These are phyloP conservation scores for Quercus lobata DNA, from an alignment of 331 rosid species.

Conservation along the genomic window DNA sequence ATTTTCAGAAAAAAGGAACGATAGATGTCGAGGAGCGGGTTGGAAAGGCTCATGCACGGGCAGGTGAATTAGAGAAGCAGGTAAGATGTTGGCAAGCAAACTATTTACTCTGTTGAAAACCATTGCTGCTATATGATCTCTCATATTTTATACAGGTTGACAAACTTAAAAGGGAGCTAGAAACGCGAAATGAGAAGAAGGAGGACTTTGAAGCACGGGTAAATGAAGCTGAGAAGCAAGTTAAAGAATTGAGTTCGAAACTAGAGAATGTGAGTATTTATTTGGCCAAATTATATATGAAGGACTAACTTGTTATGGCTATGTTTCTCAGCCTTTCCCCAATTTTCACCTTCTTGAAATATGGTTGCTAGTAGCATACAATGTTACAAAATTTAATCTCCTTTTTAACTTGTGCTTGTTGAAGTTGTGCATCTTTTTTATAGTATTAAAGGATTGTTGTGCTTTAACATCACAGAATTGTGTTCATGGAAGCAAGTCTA, in stretches of 20 bases:
- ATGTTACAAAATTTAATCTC: not conserved
- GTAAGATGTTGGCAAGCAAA: conserved; percentile 32
- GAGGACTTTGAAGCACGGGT: conserved; percentile 55
- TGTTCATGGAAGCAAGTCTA: not conserved
- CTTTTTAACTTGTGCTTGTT: conserved; percentile 5
- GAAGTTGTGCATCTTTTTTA: conserved; percentile 1
- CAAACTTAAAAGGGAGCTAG: conserved; percentile 51
- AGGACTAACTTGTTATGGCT: not conserved
- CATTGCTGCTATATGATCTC: conserved; percentile 8
- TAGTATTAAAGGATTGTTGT: not conserved
- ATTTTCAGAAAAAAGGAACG: conserved; percentile 58
- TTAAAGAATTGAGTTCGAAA: conserved; percentile 46
- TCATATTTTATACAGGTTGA: conserved; percentile 52
- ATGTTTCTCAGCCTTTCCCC: not conserved
- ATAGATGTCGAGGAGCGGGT: conserved; percentile 58
- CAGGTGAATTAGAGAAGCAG: conserved; percentile 82
- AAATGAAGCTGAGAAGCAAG: conserved; percentile 51
- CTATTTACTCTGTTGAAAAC: not conserved
- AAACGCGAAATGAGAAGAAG: conserved; percentile 60
- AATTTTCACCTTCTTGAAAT: not conserved
- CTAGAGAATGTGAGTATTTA: conserved; percentile 54
- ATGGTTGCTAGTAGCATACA: not conserved
- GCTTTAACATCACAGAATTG: not conserved
- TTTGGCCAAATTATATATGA: conserved; percentile 3
- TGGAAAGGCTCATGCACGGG: conserved; percentile 82